These are phyloP conservation scores for Chlamydomonas schloesseri DNA, from an alignment of 139 green algal genomes.

Conservation along the genomic window DNA sequence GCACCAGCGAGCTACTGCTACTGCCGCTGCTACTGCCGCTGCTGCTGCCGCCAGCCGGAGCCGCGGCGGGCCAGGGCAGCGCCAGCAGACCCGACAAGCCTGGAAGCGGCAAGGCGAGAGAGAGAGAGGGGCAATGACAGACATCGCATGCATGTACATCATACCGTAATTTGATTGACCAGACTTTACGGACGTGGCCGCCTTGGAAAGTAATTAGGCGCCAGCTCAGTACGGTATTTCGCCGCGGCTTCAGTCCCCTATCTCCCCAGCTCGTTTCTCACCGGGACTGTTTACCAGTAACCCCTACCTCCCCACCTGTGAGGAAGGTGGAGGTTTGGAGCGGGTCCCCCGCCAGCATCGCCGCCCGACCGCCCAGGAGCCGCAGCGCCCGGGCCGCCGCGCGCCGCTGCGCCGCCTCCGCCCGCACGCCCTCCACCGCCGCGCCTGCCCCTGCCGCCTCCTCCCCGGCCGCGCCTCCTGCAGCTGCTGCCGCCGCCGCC, in stretches of 20 bases:
- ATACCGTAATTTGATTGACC: too few relatives aligned
- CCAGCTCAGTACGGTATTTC: too few relatives aligned
- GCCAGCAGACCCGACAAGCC: slow-evolving; percentile 30
- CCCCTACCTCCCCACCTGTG: neutral
- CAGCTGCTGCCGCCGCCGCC: too few relatives aligned
- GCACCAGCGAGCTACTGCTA: neutral
- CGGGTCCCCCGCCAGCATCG: neutral
- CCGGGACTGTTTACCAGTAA: too few relatives aligned
- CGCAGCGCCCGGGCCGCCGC: too few relatives aligned
- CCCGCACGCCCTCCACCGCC: neutral
- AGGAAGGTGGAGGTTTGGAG: neutral
- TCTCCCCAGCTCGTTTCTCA: too few relatives aligned
- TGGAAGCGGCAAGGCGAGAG: neutral
- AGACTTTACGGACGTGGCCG: too few relatives aligned
- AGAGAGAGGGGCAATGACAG: too few relatives aligned
- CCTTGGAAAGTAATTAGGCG: too few relatives aligned
- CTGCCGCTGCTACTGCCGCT: neutral
- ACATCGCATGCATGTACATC: too few relatives aligned
- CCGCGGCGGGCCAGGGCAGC: slow-evolving; percentile 12
- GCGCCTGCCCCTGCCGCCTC: neutral
- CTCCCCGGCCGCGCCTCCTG: neutral
- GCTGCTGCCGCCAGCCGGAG: neutral
- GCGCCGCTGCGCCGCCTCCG: neutral
- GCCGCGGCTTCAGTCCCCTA: too few relatives aligned
- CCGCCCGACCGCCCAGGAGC: too few relatives aligned